phyloP scores from a whole-genome alignment of 169 alveolate genomes.

The Eimeria acervulina region DNA sequence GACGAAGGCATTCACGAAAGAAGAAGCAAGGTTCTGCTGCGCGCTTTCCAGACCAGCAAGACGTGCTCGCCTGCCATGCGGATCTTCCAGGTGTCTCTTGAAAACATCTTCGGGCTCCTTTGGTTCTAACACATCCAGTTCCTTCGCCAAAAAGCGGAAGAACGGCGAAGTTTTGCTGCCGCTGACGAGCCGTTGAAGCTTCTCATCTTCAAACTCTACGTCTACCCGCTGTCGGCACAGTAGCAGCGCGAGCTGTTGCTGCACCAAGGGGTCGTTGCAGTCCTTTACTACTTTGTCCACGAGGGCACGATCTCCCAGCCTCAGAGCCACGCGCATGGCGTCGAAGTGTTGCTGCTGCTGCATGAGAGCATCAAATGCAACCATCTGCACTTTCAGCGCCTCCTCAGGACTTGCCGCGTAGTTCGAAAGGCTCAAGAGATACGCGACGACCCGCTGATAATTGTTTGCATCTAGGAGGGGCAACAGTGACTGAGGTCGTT shows the following conservation, averaged over 20 bases:
- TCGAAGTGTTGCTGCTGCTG: constrained; percentile 82
- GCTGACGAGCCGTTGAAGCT: constrained; percentile 71
- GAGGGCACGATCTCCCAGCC: constrained; percentile 74
- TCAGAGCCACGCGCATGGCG: constrained; percentile 87
- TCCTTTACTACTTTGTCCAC: constrained; percentile 52
- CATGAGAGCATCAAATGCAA: constrained; percentile 85
- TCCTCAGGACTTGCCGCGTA: constrained; percentile 89
- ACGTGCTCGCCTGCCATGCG: constrained; percentile 67
- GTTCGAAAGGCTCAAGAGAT: constrained; percentile 86
- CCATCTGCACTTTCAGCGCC: constrained; percentile 80
- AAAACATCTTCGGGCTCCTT: constrained; percentile 88
- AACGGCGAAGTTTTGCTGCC: constrained; percentile 67
- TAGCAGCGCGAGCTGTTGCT: constrained; percentile 80
- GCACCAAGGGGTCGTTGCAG: constrained; percentile 76
- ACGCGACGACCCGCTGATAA: constrained; percentile 88
- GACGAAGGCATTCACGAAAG: constrained; percentile 99
- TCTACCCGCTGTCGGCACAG: constrained; percentile 81
- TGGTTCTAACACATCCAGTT: constrained; percentile 86
- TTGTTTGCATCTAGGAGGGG: constrained; percentile 88
- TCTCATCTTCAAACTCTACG: constrained; percentile 80
- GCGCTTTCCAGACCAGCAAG: constrained; percentile 89
- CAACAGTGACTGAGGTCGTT: constrained; percentile 88
- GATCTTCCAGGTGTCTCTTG: constrained; percentile 87
- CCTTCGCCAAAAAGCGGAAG: constrained; percentile 86
- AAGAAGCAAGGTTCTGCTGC: constrained; percentile 97